Conservation (phyloP, 208 protist species). For the Trypanosoma lewisi region DNA sequence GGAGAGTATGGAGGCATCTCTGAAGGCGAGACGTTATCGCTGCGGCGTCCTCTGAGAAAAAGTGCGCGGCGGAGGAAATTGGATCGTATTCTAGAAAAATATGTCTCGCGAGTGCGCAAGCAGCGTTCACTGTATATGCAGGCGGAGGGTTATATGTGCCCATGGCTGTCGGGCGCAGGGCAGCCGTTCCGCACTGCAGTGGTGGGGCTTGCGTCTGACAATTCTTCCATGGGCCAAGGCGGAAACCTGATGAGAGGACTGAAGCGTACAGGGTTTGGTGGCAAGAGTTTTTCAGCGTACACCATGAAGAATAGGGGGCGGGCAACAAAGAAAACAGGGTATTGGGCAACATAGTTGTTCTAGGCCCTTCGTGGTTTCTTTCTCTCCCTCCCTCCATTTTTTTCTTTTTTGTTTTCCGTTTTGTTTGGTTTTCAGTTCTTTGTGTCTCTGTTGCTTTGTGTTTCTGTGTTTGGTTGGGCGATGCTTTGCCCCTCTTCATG, state of each 20-base stretch:
- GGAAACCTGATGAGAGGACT: constrained; percentile 62
- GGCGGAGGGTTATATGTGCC: constrained; percentile 89
- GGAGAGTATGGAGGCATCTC: constrained; percentile 28
- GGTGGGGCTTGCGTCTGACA: constrained; percentile 25
- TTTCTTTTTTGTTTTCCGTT: constrained; percentile 5
- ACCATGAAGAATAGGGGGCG: constrained; percentile 74
- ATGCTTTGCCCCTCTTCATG: no score
- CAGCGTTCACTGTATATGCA: constrained; percentile 78
- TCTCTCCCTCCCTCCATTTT: not conserved
- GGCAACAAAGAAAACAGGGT: constrained; percentile 79
- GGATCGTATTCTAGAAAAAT: constrained; percentile 69
- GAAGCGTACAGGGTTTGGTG: constrained; percentile 78
- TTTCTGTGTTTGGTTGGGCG: no score
- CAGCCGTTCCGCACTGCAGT: constrained; percentile 37
- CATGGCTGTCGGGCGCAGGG: constrained; percentile 61
- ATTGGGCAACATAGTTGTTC: constrained; percentile 70
- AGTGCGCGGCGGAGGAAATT: constrained; percentile 39
- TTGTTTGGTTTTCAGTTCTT: no score
- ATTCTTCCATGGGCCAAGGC: constrained; percentile 29
- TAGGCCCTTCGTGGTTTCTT: not conserved
- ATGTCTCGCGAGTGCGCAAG: constrained; percentile 64
- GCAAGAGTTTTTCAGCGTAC: constrained; percentile 74
- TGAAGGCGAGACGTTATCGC: constrained; percentile 26
- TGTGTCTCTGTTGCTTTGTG: no score
- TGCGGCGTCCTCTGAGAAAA: constrained; percentile 23